Base-by-base conservation (phyloP, 306 rosid genomes). In the Dalbergia cultrata region DNA sequence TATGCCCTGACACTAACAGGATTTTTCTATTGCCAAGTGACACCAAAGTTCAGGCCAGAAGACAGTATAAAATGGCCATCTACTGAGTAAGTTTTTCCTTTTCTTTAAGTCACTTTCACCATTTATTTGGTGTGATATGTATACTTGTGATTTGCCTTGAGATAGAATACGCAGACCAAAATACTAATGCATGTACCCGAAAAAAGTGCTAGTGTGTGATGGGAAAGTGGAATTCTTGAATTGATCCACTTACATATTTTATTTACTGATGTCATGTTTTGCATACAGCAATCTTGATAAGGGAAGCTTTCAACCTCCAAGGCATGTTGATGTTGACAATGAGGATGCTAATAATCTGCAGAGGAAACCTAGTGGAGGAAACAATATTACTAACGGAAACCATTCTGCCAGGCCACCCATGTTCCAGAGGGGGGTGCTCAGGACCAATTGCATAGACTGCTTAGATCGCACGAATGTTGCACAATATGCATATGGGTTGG, bases 371-470 rank as follows among this genome's bases (percentile, higher is more conserved):
- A 34, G 70, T n/a, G 76, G 63, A 18, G 80, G 87, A 87, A 88
- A 81, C 68, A 80, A 81, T 62, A 76, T 75, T 70, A 62, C 79
- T 22, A 82, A 69, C 18, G 85, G 84, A 54, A 81, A 80, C 61
- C 76, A 72, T 58, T 47, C 50, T 47, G 56, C 69, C 66, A 86
- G 74, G 72, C 69, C 62, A 26, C 72, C 86, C 68, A 84, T 81
- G 87, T 76, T 89, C 79, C 97, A 93, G 66, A 88, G 31, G 64
- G 97, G 97, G 69, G 94, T 93, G 74, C 81, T 93, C 59, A 82
- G 97, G 87, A 93, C 96, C 87, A 93, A 93, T 75, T 93, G 97
- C 78, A 93, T 93, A 49, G 97, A 93, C 85, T 93, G 97, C 84
- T 77, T 93, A 78, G 97, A 93, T 82, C 97, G 97, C 69, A 93